phyloP scores from a whole-genome alignment of 2,329 filamentous ascomycete species.

The Ophiostoma australiae region DNA sequence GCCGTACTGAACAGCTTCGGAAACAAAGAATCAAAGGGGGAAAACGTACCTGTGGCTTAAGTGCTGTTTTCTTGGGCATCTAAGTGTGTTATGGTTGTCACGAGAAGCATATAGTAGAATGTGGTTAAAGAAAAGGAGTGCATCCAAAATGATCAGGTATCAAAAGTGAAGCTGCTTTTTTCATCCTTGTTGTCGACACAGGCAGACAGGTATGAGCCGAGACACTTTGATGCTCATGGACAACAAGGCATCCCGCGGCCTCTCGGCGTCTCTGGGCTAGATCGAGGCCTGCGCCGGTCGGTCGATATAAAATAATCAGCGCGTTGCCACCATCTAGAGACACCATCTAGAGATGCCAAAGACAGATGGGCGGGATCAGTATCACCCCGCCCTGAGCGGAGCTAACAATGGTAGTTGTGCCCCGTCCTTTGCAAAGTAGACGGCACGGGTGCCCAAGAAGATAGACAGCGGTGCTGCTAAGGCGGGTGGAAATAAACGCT shows the following conservation, averaged over 20 bases:
- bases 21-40: not conserved
- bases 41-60: not conserved
- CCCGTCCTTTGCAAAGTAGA: not conserved
- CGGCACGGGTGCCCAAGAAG: not conserved
- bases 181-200: not conserved
- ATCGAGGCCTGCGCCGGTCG: not conserved
- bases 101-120: not conserved
- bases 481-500: not conserved
- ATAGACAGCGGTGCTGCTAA: not conserved
- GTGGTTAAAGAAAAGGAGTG: not conserved
- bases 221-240: not conserved
- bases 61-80: not conserved
- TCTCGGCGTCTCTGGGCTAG: not conserved
- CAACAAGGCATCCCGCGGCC: not conserved
- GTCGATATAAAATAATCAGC: not conserved
- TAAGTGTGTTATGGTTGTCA: not conserved
- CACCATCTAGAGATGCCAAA: too few species aligned
- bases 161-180: slow-evolving; percentile 2
- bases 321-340: not conserved
- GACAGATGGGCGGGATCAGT: too few species aligned
- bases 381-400: too few species aligned
- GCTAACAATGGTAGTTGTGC: not conserved
- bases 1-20: not conserved
- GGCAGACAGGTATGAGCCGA: not conserved
- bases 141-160: slow-evolving; percentile 1